Conservation (phyloP, 2,329 filamentous ascomycete species). For the Zalaria obscura region DNA sequence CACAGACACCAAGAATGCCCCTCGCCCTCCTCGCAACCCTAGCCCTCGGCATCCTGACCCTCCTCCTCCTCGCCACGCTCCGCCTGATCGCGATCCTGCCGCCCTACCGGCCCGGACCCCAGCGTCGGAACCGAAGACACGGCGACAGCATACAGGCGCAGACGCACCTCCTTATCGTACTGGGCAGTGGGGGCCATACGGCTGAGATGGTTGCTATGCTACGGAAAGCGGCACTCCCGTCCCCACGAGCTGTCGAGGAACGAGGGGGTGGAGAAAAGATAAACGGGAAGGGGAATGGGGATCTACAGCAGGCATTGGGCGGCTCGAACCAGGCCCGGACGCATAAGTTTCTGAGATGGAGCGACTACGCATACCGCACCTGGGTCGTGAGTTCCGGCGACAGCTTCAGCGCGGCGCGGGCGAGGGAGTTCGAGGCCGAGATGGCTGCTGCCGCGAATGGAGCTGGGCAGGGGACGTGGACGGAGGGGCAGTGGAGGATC, state of each 20-base stretch:
- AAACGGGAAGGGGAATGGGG: constrained; percentile 9
- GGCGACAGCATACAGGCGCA: too few species aligned
- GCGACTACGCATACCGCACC: constrained; percentile 48
- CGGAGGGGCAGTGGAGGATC: constrained; percentile 41
- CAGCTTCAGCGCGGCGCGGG: constrained; percentile 49
- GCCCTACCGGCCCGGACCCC: constrained; percentile 13
- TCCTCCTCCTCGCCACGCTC: constrained; percentile 17
- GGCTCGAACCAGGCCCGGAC: background rate
- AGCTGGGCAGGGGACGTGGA: constrained; percentile 4
- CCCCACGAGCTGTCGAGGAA: background rate
- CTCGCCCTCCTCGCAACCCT: too few species aligned
- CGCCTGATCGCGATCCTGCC: constrained; percentile 27
- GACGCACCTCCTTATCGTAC: constrained; percentile 59
- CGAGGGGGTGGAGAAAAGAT: background rate
- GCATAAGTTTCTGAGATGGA: constrained; percentile 26
- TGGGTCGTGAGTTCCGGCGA: constrained; percentile 75
- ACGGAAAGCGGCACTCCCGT: constrained; percentile 29
- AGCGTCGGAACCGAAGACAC: constrained; percentile 14
- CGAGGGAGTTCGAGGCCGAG: constrained; percentile 46
- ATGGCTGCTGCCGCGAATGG: constrained; percentile 8
- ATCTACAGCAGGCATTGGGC: background rate
- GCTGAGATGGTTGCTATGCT: constrained; percentile 88
- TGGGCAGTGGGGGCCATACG: constrained; percentile 89
- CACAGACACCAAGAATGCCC: too few species aligned
- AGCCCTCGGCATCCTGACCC: too few species aligned